Evolutionary conservation across 2,329 filamentous ascomycete species (phyloP), one percentile per base, ranked within the genome.

Genomic region (Paraconiothyrium sp.): DNA sequence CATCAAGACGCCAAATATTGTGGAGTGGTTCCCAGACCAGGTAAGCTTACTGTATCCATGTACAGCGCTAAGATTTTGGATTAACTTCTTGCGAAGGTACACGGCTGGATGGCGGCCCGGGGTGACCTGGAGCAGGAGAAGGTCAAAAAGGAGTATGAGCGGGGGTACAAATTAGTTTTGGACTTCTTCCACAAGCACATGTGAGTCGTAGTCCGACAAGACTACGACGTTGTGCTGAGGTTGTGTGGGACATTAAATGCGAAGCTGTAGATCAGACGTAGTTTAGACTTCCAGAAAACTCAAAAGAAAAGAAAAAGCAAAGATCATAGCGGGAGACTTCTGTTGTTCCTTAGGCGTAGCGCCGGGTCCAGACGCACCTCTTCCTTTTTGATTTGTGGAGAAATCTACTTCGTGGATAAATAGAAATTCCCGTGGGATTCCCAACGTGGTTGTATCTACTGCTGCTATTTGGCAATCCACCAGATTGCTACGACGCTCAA

Each of bases 131-230:
- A 80, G 65, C 75, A 85, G 61, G 75, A 79, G 16, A 77, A 80
- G 39, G 83, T 85, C 44, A 82, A 80, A 77, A 76, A 77, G 57
- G 80, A 83, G 65, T 85, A 85, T 65, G 80, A 84, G 75, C 78
- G 80, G 52, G 83, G 80, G 4, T 85, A 85, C 66, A 76, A 82
- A 71, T 64, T 79, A 43, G 71, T 85, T 46, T 72, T 85, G 56
- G 79, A 84, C 65, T 85, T 82, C 68, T 85, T 84, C 79, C 82
- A 84, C 66, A 79, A 84, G 76, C 75, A 85, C 68, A 71, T 85
- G 82, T 85, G 77, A 84, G 81, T 58, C 13, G 27, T 27, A 7
- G 39, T 11, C 24, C 4, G 13, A 44, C 4, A 16, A 4, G 34
- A 34, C 9, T 11, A 8, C 5, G 22, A 27, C 4, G 32, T 35